A percentile compares a stretch with the other conserved stretches of the same genome.
These are phyloP conservation scores for Xanthoceras sorbifolium DNA, from an alignment of 345 rosid species.

Conservation along the genomic window DNA sequence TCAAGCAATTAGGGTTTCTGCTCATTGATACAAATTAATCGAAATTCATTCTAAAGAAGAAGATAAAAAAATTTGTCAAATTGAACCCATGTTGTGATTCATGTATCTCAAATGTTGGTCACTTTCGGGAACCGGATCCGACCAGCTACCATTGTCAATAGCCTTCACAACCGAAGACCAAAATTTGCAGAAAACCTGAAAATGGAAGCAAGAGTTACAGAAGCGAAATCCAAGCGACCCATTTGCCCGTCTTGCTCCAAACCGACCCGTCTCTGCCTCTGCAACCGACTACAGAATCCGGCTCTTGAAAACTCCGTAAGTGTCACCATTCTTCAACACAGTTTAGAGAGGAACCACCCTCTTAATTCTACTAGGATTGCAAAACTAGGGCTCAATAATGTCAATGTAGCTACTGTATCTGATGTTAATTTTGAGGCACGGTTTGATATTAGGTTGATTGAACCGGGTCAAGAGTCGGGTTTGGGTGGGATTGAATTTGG, in stretches of 20 bases:
- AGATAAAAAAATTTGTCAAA: not conserved
- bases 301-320: slow-evolving; percentile 62
- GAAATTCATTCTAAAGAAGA: not conserved
- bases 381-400: slow-evolving; percentile 67
- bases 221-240: slow-evolving; percentile 54
- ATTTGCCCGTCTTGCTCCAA: slow-evolving; percentile 70
- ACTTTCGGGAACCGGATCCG: slow-evolving; percentile 37
- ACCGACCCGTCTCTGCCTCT: slow-evolving; percentile 67
- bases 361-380: slow-evolving; percentile 80
- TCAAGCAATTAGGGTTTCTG: not conserved
- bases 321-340: slow-evolving; percentile 80
- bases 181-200: slow-evolving; percentile 36
- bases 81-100: not conserved
- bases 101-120: slow-evolving; percentile 16
- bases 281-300: slow-evolving; percentile 50
- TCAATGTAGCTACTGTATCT: slow-evolving; percentile 50
- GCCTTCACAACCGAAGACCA: not conserved
- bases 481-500: slow-evolving; percentile 21
- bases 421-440: slow-evolving; percentile 61
- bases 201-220: slow-evolving; percentile 36
- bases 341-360: slow-evolving; percentile 71
- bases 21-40: not conserved
- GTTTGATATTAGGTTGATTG: slow-evolving; percentile 47
- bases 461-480: slow-evolving; percentile 21
- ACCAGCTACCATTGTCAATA: not conserved